A percentile compares a stretch with the other conserved stretches of the same genome.
phyloP scores from a whole-genome alignment of 768 basidiomycete genomes.

The Amanita subjunquillea region DNA sequence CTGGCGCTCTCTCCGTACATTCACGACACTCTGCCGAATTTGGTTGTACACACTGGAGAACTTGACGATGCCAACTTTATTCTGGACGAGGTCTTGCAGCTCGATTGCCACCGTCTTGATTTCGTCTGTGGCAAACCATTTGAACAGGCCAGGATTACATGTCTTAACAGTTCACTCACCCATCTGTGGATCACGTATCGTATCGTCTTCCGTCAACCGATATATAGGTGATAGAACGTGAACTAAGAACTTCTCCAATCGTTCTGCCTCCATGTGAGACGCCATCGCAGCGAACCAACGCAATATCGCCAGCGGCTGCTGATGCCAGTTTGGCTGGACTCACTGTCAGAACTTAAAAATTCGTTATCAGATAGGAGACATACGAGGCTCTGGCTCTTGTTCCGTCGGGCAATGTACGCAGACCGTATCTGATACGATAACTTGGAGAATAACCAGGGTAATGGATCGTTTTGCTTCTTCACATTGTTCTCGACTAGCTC shows the following conservation, averaged over 20 bases:
- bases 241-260: conserved; percentile 60
- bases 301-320: conserved; percentile 69
- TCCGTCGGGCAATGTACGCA: conserved; percentile 62
- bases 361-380: conserved; percentile 11
- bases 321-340: conserved; percentile 67
- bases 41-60: conserved; percentile 75
- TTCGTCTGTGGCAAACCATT: conserved; percentile 47
- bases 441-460: conserved; percentile 92
- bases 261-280: conserved; percentile 48
- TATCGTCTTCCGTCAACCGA: conserved; percentile 81
- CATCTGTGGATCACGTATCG: conserved; percentile 67
- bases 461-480: conserved; percentile 32
- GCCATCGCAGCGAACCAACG: conserved; percentile 94
- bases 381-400: conserved; percentile 36
- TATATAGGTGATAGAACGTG: conserved; percentile 85
- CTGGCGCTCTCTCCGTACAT: conserved; percentile 64
- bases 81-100: conserved; percentile 78
- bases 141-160: background rate
- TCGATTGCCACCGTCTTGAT: conserved; percentile 74
- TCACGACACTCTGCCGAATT: conserved; percentile 62
- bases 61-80: conserved; percentile 78
- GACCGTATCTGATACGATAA: conserved; percentile 81
- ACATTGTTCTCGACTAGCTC: conserved; percentile 14
- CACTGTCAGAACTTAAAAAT: conserved; percentile 2
- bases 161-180: conserved; percentile 38